Base-by-base conservation (phyloP, 2,329 filamentous ascomycete species). In the Zasmidium cellare region DNA sequence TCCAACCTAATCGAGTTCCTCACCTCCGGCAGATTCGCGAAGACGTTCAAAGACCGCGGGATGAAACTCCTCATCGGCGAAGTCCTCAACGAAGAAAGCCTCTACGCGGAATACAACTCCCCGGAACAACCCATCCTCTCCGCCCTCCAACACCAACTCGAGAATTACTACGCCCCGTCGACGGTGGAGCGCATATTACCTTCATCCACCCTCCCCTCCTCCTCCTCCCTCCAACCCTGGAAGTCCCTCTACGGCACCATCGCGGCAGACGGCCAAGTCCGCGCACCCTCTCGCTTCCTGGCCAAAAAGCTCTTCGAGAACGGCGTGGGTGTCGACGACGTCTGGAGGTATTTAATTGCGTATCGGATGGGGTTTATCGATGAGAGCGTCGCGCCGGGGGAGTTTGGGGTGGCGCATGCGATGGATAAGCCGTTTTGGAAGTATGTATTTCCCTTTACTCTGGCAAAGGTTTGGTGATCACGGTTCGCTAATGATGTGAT, bases 361-460 rank as follows among this genome's bases (percentile, higher is more conserved):
- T 51, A 51, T 51, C 53, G 53, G 18, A 9, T 51, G 16, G 35
- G 24, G 20, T 56, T 56, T n/a, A 51, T 56, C 23, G 46, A 22
- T 9, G 54, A 56, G 3, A 46, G 52, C 3, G 54, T 56, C 3
- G 54, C 48, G 25, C 54, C 54, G 6, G 47, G 20, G 41, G 18
- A 22, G 6, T 51, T 56, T 51, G 54, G 54, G 19, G 54, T 56
- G 19, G 54, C 54, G 38, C 55, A 57, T 44, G 55, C 55, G 25
- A 57, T 57, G 55, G 44, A 57, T 24, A 49, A 38, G 20, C 49
- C 55, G 19, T 31, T 52, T 35, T 57, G 55, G 55, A 53, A 57
- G 49, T 51, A 47, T 20, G 49, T 31, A 3, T 7, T 20, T 24
- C n/a, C 38, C 28, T 19, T 45, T 19, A 3, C 44, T 44, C n/a